Conservation (phyloP, 768 basidiomycete species). For the Rhizopogon sp. region DNA sequence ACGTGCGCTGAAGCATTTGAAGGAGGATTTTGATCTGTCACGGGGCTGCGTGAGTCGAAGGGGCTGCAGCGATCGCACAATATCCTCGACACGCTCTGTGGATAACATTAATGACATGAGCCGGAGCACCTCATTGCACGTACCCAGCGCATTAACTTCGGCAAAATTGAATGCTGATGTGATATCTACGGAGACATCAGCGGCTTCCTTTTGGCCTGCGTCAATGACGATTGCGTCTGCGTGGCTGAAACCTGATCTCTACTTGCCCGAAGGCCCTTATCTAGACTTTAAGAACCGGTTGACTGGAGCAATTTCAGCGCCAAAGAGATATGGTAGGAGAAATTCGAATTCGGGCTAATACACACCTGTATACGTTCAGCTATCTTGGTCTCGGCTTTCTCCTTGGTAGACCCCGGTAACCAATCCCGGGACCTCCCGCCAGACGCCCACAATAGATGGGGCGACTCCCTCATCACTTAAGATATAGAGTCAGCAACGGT, state of each 20-base stretch:
- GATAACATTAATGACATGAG: slow-evolving; percentile 24
- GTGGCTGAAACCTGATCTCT: slow-evolving; percentile 18
- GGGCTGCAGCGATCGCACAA: slow-evolving; percentile 28
- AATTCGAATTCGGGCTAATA: too few species aligned
- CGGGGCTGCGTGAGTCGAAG: slow-evolving; percentile 16
- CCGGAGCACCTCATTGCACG: background rate
- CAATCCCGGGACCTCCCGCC: slow-evolving; percentile 81
- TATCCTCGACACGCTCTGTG: slow-evolving; percentile 6
- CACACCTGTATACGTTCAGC: slow-evolving; percentile 9
- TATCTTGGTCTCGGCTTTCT: slow-evolving; percentile 55
- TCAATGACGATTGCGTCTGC: slow-evolving; percentile 60
- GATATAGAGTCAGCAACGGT: background rate
- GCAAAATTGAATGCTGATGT: slow-evolving; percentile 18
- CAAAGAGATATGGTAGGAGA: too few species aligned
- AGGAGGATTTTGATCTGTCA: slow-evolving; percentile 11
- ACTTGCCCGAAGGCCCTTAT: slow-evolving; percentile 19
- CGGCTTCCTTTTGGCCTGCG: slow-evolving; percentile 34
- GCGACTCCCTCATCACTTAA: slow-evolving; percentile 67
- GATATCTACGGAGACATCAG: slow-evolving; percentile 1
- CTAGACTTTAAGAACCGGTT: slow-evolving; percentile 55
- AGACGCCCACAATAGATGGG: slow-evolving; percentile 64
- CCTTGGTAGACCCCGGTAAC: slow-evolving; percentile 61
- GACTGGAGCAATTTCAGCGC: slow-evolving; percentile 28
- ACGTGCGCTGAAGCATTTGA: slow-evolving; percentile 20
- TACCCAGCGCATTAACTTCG: slow-evolving; percentile 9